Conservation (phyloP, 495 filamentous ascomycete species). For the Evernia prunastri region DNA sequence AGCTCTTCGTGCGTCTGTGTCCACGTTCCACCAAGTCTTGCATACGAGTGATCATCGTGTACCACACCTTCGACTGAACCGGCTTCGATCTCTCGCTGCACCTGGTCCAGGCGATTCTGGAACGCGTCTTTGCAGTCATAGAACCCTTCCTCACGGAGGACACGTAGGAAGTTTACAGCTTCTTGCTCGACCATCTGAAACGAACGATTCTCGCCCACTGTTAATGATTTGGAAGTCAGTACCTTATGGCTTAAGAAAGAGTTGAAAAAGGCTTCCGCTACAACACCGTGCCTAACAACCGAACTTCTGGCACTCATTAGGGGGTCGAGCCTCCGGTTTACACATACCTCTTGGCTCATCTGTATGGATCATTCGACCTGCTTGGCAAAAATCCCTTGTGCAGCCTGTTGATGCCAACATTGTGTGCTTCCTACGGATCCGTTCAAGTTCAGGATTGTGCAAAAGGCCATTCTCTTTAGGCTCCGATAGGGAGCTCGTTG, state of each 20-base stretch:
- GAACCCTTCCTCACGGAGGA: slow-evolving; percentile 22
- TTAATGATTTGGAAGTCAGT: background rate
- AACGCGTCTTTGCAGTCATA: slow-evolving; percentile 22
- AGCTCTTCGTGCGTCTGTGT: slow-evolving; percentile 26
- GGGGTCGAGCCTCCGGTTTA: background rate
- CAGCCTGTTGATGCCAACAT: slow-evolving; percentile 29
- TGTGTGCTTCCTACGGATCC: slow-evolving; percentile 18
- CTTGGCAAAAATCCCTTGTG: slow-evolving; percentile 28
- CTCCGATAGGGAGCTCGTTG: no score
- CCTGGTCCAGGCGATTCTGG: slow-evolving; percentile 17
- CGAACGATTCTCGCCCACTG: slow-evolving; percentile 26
- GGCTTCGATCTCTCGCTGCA: slow-evolving; percentile 20
- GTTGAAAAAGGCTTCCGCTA: background rate
- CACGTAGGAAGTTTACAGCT: slow-evolving; percentile 23
- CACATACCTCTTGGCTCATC: slow-evolving; percentile 23
- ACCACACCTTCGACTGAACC: slow-evolving; percentile 16
- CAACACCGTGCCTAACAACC: background rate
- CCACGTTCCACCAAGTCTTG: slow-evolving; percentile 23
- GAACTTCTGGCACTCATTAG: background rate
- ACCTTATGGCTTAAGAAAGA: background rate
- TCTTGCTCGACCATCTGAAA: slow-evolving; percentile 25
- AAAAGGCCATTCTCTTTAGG: no score
- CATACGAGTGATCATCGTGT: slow-evolving; percentile 6
- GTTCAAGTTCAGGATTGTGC: slow-evolving; percentile 8
- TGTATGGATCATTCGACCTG: slow-evolving; percentile 27